Conservation (phyloP, 805 yeast species). For the Cyberlindnera galapagoensis region DNA sequence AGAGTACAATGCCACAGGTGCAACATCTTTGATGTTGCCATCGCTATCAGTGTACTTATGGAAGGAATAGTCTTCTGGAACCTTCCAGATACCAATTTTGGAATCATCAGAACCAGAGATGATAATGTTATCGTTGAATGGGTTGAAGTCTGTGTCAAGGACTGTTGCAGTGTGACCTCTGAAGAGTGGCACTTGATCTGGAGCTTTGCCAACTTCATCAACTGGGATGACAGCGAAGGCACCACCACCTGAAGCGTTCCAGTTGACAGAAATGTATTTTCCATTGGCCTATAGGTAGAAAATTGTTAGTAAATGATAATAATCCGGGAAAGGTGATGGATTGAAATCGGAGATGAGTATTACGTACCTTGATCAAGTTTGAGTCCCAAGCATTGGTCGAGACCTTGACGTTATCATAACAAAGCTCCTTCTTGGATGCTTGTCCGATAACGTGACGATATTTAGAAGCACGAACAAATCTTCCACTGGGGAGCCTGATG, state of each 20-base stretch:
- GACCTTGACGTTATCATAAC: slow-evolving; percentile 48
- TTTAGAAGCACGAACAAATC: slow-evolving; percentile 94
- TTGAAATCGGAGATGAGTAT: neutral
- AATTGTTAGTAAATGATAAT: neutral
- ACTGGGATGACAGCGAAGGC: slow-evolving; percentile 93
- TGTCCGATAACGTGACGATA: slow-evolving; percentile 96
- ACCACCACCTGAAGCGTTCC: slow-evolving; percentile 97
- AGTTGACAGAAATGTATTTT: slow-evolving; percentile 75
- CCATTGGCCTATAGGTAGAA: slow-evolving; percentile 58
- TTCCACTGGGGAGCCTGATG: slow-evolving; percentile 42
- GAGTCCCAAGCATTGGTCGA: slow-evolving; percentile 97
- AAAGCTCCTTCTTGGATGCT: slow-evolving; percentile 48
- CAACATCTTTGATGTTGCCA: slow-evolving; percentile 59
- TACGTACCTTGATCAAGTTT: slow-evolving; percentile 58
- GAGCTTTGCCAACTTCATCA: slow-evolving; percentile 81
- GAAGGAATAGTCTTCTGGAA: slow-evolving; percentile 77
- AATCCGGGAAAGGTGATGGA: neutral
- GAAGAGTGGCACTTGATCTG: slow-evolving; percentile 88
- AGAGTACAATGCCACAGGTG: slow-evolving; percentile 59
- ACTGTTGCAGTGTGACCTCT: slow-evolving; percentile 96
- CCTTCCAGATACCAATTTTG: slow-evolving; percentile 77
- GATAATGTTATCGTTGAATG: slow-evolving; percentile 69
- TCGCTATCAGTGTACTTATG: slow-evolving; percentile 48
- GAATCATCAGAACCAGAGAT: slow-evolving; percentile 83
- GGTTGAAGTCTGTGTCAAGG: slow-evolving; percentile 92